Evolutionary conservation across 2,329 filamentous ascomycete genomes (phyloP), one percentile per base, ranked within the genome.

Genomic region (Podosphaera leucotricha): DNA sequence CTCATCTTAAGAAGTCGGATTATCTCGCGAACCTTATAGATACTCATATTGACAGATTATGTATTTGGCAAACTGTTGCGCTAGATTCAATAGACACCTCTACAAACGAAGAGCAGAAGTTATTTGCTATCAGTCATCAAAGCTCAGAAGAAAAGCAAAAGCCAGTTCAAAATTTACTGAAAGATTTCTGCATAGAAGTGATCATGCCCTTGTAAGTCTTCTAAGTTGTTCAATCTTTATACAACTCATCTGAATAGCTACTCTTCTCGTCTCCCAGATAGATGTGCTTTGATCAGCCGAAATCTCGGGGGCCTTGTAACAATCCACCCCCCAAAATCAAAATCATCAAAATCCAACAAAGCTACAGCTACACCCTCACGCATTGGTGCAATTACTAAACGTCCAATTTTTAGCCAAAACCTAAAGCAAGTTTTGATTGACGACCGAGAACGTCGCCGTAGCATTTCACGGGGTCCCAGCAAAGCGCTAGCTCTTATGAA

Each of bases 1-100:
- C 41, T 3, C 57, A 50, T 54, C 55, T 50, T 49, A 62, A 52
- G 52, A 60, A 53, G 49, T 43, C 52, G 2, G 71, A 78, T 50
- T 75, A 84, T 51, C 62, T 82, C 6, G 67, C 68, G 1, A 62
- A 75, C 6, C 65, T 82, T 18, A 64, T 85, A 3, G 81, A 87
- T 54, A 65, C 84, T 0, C 71, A 85, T 43, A 71, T 82, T 6
- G 82, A 90, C 58, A 75, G 79, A 40, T 63, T 90, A 20, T 83
- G 78, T 53, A 90, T 90, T 47, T 87, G 81, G 81, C 79, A 86
- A 55, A 83, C 80, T 2, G 76, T 81, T 6, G 73, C 75, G 30
- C 62, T 73, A 19, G 71, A 79, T 49, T 70, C 73, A 44, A 59
- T 69, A 38, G 50, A 59, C 48, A 46, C 41, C 11, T 1, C 48